Evolutionary conservation across 345 rosid species (phyloP), one percentile per base, ranked within the genome.

Genomic region (Clausena lansium): DNA sequence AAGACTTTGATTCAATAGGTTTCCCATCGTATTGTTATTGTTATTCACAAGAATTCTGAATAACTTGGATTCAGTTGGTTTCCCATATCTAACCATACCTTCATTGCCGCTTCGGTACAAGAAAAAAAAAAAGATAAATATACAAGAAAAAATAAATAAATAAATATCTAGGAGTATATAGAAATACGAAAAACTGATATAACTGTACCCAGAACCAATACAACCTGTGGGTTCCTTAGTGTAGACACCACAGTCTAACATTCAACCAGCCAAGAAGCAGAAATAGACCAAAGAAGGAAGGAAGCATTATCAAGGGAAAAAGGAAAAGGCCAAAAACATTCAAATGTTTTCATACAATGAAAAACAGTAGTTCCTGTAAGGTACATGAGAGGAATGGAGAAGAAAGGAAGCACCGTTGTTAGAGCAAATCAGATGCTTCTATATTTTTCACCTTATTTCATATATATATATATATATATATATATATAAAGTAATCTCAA

Each of bases 61-160:
- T 25, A 7, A 25, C 14, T 8, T 4, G 25, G 62, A 5, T 9
- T 58, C 39, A 71, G 32, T 9, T 22, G n/a, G 10, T 55, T 13
- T 71, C 77, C 30, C 61, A 67, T 47, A 54, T 32, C 77, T 67
- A 77, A n/a, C 22, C 28, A 67, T 9, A 54, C 39, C 57, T 74
- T 77, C 38, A 64, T 52, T 22, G 72, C 58, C 45, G 54, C 27
- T 60, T 60, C 14, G 33, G 64, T 17, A 59, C 10, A 59, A 59
- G 30, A 24, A 59, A 25, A 10, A 59, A 2, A 57, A 24, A 55
- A 4, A 33, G 4, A 33, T 5, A 9, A 39, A 39, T 10, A n/a
- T n/a, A n/a, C n/a, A n/a, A n/a, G n/a, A n/a, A n/a, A 30, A 4
- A 45, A 45, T 13, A 0, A 45, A 45, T 41, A 41, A 41, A 41